Evolutionary conservation across 805 yeast genomes (phyloP), one percentile per base, ranked within the genome.

Genomic region (Debaryomyces hansenii): DNA sequence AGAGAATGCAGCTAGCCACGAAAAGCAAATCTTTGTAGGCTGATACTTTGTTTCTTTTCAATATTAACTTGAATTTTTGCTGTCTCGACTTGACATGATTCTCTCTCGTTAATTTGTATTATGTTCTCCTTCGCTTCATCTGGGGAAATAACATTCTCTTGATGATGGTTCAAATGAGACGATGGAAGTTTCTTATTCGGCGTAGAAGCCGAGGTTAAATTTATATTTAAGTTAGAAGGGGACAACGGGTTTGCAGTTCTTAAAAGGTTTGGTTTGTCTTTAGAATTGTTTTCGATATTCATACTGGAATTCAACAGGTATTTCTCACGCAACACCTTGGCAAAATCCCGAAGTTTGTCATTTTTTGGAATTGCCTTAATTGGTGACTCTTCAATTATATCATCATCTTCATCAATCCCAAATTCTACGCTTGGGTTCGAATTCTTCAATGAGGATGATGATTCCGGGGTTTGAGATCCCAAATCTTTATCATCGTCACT

Each of bases 301-400:
- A 9, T 5, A 5, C 32, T 46, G 9, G 56, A 57, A 37, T 54
- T 46, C 43, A 44, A 60, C 57, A 58, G 60, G 36, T 54, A 63
- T 15, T 49, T 58, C 5, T 57, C 55, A 43, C 64, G 55, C 27
- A 62, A 52, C 2, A 54, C 41, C 37, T 49, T 32, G 18, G 54
- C 48, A 36, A 56, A 49, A 5, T 37, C 35, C 11, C 18, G 35
- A n/a, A 48, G 33, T 16, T 50, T 31, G 36, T 41, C 29, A 37
- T 33, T 9, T 40, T 35, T 10, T 20, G 27, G 38, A 35, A 15
- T 36, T 3, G 36, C 33, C 40, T 70, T 71, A 6, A 65, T 56
- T 4, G 77, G 76, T 3, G 77, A 70, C 48, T 71, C 76, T 43
- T 71, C 77, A 8, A 71, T 59, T 27, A 67, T 73, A 37, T 69